Evolutionary conservation across 768 basidiomycete species (phyloP).

Genomic region (Mycena galopus): DNA sequence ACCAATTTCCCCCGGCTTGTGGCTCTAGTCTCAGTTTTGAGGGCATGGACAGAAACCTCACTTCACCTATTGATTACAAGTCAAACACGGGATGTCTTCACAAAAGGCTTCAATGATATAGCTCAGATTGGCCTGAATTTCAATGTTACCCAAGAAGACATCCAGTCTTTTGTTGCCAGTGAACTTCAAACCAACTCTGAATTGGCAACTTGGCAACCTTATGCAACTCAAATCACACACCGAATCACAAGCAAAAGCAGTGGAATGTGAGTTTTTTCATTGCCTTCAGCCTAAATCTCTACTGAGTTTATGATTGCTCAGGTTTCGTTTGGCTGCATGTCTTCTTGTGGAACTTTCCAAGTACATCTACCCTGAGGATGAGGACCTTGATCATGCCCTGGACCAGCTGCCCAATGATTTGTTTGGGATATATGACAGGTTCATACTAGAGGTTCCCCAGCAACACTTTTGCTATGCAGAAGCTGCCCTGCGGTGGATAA

Average conservation of each 20-base stretch:
- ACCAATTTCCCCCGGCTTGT: not conserved
- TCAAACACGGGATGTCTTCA: not conserved
- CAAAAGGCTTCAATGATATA: not conserved
- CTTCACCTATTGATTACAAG: constrained; percentile 15
- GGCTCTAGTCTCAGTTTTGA: not conserved
- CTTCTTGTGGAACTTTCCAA: not conserved
- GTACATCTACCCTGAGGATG: not conserved
- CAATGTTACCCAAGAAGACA: not conserved
- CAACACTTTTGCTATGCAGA: not conserved
- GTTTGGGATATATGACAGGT: not conserved
- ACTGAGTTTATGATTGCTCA: not conserved
- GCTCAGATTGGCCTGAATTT: not conserved
- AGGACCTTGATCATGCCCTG: not conserved
- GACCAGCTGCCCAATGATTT: not conserved
- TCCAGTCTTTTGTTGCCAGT: not conserved
- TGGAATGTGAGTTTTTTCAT: not conserved
- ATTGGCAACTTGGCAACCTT: not conserved
- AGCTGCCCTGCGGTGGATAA: not conserved
- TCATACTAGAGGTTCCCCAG: not conserved
- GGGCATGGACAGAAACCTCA: not conserved
- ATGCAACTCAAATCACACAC: not conserved
- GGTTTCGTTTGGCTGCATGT: not conserved
- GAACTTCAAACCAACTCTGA: not conserved
- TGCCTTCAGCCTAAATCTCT: not conserved
- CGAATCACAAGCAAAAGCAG: not conserved